Evolutionary conservation across 2,329 filamentous ascomycete species (phyloP), one percentile per base, ranked within the genome.

Genomic region (Cladosporium oxysporum): DNA sequence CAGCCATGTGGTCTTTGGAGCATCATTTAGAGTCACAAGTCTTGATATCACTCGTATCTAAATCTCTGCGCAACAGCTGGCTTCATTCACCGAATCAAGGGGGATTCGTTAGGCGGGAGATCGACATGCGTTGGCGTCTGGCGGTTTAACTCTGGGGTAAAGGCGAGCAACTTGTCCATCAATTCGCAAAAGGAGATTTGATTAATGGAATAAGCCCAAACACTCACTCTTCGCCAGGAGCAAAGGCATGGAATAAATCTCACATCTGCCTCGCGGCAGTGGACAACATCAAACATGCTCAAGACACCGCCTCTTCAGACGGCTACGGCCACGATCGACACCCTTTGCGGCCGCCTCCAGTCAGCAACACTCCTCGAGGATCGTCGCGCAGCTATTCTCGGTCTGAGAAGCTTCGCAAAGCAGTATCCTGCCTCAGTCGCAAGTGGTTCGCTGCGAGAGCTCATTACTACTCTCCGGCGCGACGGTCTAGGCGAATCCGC

Each of bases 381-480:
- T 78, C 90, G 96, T 63, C 89, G 95, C 69, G 93, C 92, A 65
- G 93, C 95, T 55, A 97, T 99, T 58, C 86, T 96, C 33, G 95
- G 95, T 21, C 84, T 99, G 44, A 88, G 96, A 72, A 97, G 93
- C 80, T 98, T 99, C 78, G 92, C 95, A 50, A 98, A 98, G 79
- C 89, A 96, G 68, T 98, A 94, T 73, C 96, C 95, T 44, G 96
- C 96, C 16, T 96, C 93, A 8, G 95, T 99, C 41, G 92, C 96
- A 1, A 97, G 93, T 4, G 93, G 93, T 47, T 92, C 93, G n/a
- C 82, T 99, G 58, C 87, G 94, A 69, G 92, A 91, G 65, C 84
- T 99, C 65, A 98, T 99, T 71, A 88, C 87, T 14, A 92, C 91
- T 72, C 81, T 99, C 62, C 88, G 88, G 71, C 93, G 92, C 76